Base-by-base conservation (phyloP, 192 early-diverging fungal genomes). In the Linnemannia exigua region DNA sequence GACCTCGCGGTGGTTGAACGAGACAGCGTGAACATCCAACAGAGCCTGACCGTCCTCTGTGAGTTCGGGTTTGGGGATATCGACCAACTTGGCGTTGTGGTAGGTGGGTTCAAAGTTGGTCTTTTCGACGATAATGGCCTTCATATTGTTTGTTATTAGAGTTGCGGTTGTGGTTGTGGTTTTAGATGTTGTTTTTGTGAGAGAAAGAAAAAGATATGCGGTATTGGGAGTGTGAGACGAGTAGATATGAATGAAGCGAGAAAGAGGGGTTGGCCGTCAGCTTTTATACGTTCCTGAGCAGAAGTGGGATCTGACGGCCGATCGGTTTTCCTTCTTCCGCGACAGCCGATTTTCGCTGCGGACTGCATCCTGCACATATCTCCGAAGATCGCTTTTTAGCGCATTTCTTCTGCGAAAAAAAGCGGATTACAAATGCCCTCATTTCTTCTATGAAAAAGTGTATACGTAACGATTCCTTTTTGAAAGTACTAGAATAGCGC, bases 1-100 rank as follows among this genome's bases (percentile, higher is more conserved):
- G 61, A 76, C 52, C 48, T 76, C 75, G 28, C 44, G 69, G 69
- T 70, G 69, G 69, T 70, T 70, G 36, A 70, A 70, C 16, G 69
- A 1, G 38, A 70, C 69, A 46, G 69, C 36, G 41, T 44, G 36
- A 38, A 70, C 41, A 25, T 46, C 38, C 36, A 70, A 17, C 36
- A 70, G 69, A 25, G 69, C 69, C 41, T 70, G 69, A 44, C 41
- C 41, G 35, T 38, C 69, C 69, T 70, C 41, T 37, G 66, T 67
- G 66, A 67, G 66, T 67, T 67, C 66, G 66, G 66, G 66, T 33
- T 67, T 67, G 66, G 66, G 66, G 31, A 67, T 12, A 67, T 67
- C 66, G 66, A 67, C 66, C 66, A 67, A 12, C 66, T 67, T 67
- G 66, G 66, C 66, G 66, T 67, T 67, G 66, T 67, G 66, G 33